Evolutionary conservation across 2,329 filamentous ascomycete species (phyloP), one percentile per base, ranked within the genome.

Genomic region (Botryotinia convoluta): DNA sequence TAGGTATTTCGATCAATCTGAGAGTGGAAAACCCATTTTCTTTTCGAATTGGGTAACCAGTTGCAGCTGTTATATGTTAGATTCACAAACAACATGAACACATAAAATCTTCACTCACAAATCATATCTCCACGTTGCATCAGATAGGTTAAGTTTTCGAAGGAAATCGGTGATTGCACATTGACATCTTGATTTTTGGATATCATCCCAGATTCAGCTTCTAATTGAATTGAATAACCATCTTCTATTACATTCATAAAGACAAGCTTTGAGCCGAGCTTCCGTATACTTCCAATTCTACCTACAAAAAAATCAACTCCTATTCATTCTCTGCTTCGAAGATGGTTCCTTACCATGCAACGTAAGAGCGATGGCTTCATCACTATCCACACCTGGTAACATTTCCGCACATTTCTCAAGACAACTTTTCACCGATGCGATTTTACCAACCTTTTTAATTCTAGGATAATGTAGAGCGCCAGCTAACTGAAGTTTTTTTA

Each of bases 161-260:
- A 90, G 57, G 75, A 69, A 79, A 86, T 76, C 18, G 48, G 48
- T 22, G n/a, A 42, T 22, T 68, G 65, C 48, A 68, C 65, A 42
- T 42, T 54, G 51, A 54, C 32, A 54, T 68, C 45, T 54, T 68
- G 65, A 74, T 86, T 87, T 74, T 86, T 85, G 77, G 91, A 86
- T 16, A 68, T 68, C 65, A 42, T 42, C 29, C 65, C 65, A 57
- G 35, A 42, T 82, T 93, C 92, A 82, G 92, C 87, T 84, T 97
- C 90, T 75, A 91, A 87, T 83, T 99, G 96, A 48, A 97, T 82
- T 76, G 87, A 88, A 77, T 89, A 84, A 73, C 90, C 91, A 80
- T 93, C 90, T 81, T 94, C 90, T 77, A 90, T 86, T 68, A 98
- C 84, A 82, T 96, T 92, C 77, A 98, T 82, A 82, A 99, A 99